A percentile compares a stretch with the other conserved stretches of the same genome.
phyloP scores from a whole-genome alignment of 805 yeast genomes.

The Candida chilensis region DNA sequence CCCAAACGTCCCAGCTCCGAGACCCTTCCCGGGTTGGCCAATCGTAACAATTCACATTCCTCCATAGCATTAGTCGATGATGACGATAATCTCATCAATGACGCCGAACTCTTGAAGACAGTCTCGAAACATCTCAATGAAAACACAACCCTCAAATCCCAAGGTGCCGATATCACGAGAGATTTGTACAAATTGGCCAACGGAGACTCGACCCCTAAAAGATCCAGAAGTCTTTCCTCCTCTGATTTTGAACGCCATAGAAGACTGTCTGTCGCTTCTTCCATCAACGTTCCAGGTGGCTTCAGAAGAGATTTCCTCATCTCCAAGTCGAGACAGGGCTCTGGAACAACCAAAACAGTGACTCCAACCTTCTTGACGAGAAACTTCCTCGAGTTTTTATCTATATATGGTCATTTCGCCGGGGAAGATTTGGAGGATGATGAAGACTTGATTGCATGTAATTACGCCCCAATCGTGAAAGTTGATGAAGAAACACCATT shows the following conservation, averaged over 20 bases:
- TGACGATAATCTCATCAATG: conserved; percentile 3
- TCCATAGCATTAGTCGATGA: not conserved
- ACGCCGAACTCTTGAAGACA: conserved; percentile 10
- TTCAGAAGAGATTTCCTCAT: conserved; percentile 64
- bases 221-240: conserved; percentile 4
- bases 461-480: conserved; percentile 17
- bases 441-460: conserved; percentile 45
- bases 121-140: conserved; percentile 14
- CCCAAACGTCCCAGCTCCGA: not conserved
- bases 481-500: conserved; percentile 29
- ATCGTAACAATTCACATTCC: too few species aligned
- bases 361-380: conserved; percentile 48
- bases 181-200: conserved; percentile 14
- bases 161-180: conserved; percentile 28
- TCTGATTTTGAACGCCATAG: conserved; percentile 20
- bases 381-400: conserved; percentile 69
- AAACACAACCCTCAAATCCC: conserved; percentile 9
- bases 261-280: conserved; percentile 58
- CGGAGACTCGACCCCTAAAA: conserved; percentile 12
- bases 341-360: conserved; percentile 6
- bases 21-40: not conserved
- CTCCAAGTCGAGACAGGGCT: conserved; percentile 17
- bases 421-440: conserved; percentile 74
- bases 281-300: conserved; percentile 73
- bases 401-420: conserved; percentile 80